A percentile compares a stretch with the other conserved stretches of the same genome.
These are phyloP conservation scores for Monilinia fructicola DNA, from an alignment of 2,329 filamentous ascomycete genomes.

Conservation along the genomic window DNA sequence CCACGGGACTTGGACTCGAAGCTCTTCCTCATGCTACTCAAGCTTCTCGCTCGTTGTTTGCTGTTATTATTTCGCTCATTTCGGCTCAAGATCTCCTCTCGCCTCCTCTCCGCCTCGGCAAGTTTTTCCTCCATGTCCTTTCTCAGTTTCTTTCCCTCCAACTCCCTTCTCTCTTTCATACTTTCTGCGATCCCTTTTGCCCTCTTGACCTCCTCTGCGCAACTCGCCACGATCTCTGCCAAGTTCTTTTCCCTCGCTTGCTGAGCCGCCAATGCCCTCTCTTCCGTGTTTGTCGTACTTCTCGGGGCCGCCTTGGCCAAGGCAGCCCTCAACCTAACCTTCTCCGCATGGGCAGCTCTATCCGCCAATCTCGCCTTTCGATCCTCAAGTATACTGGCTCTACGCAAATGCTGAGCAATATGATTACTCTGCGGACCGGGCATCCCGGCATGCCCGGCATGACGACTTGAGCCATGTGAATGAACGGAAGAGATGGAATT, in stretches of 20 bases:
- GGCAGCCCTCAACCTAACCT: constrained; percentile 74
- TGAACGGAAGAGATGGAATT: constrained; percentile 78
- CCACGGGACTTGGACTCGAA: constrained; percentile 50
- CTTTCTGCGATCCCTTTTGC: constrained; percentile 81
- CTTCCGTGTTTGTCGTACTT: constrained; percentile 67
- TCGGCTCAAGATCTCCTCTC: constrained; percentile 62
- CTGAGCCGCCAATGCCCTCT: constrained; percentile 73
- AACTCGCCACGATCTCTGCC: constrained; percentile 76
- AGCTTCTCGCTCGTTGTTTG: constrained; percentile 54
- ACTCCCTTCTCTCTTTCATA: constrained; percentile 77
- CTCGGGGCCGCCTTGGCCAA: constrained; percentile 68
- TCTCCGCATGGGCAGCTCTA: constrained; percentile 77
- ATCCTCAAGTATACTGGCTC: constrained; percentile 77
- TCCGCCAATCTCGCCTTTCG: constrained; percentile 78
- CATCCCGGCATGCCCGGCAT: constrained; percentile 40
- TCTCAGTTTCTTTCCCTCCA: constrained; percentile 67
- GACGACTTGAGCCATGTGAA: constrained; percentile 46
- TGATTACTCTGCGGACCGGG: constrained; percentile 67
- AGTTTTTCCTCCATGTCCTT: constrained; percentile 77
- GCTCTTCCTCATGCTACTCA: constrained; percentile 55
- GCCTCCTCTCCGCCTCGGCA: constrained; percentile 71
- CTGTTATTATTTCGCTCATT: constrained; percentile 51
- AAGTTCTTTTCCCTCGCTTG: constrained; percentile 77
- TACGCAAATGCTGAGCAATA: constrained; percentile 74
- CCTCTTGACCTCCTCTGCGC: constrained; percentile 78